Evolutionary conservation across 2,329 filamentous ascomycete genomes (phyloP).

Genomic region (Cercospora beticola): DNA sequence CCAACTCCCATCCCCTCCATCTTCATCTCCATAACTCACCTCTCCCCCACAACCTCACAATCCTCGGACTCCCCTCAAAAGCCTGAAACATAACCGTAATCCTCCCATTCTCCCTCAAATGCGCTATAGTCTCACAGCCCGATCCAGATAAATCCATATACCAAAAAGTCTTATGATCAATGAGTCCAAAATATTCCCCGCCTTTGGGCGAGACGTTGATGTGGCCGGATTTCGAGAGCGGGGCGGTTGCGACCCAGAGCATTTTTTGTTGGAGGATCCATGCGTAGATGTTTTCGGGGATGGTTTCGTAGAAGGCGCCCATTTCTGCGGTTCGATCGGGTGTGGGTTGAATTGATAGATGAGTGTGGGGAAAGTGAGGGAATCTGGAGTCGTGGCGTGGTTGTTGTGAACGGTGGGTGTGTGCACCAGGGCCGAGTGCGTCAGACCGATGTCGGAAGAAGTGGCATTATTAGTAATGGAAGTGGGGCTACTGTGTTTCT

Average conservation of each 20-base stretch:
- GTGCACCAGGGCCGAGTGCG: background rate
- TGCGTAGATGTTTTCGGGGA: slow-evolving; percentile 40
- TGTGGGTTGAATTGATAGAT: background rate
- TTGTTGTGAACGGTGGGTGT: background rate
- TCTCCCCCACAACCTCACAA: slow-evolving; percentile 46
- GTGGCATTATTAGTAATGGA: background rate
- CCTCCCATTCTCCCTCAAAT: slow-evolving; percentile 47
- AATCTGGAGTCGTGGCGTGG: background rate
- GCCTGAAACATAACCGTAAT: slow-evolving; percentile 47
- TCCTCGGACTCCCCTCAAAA: slow-evolving; percentile 44
- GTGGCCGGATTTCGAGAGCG: slow-evolving; percentile 43
- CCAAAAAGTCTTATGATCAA: slow-evolving; percentile 44
- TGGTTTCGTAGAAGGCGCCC: slow-evolving; percentile 48
- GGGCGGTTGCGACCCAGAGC: slow-evolving; percentile 47
- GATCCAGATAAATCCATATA: slow-evolving; percentile 47
- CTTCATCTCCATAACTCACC: slow-evolving; percentile 23
- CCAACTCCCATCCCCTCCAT: slow-evolving; percentile 28
- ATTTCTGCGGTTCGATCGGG: slow-evolving; percentile 31
- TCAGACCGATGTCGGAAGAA: slow-evolving; percentile 7
- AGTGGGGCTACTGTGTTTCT: too few species aligned
- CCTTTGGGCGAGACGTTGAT: slow-evolving; percentile 51
- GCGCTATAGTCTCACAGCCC: slow-evolving; percentile 47
- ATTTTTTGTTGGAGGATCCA: slow-evolving; percentile 49
- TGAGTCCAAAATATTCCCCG: slow-evolving; percentile 45
- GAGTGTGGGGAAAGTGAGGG: background rate